These are phyloP conservation scores for Yamadazyma triangularis DNA, from an alignment of 1,139 yeast species.

Conservation along the genomic window DNA sequence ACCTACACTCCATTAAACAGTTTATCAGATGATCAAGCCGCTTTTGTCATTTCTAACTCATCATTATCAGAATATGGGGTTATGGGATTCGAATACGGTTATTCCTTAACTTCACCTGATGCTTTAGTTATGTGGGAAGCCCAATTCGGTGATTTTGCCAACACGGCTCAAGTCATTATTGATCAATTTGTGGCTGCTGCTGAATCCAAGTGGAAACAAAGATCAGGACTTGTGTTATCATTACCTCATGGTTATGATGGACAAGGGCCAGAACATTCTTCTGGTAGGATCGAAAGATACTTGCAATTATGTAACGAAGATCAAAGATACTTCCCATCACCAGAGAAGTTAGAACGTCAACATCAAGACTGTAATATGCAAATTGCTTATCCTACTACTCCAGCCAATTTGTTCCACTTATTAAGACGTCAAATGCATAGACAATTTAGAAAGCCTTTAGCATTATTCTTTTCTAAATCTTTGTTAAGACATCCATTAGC, in stretches of 20 bases:
- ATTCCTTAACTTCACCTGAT: slow-evolving; percentile 95
- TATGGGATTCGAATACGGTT: slow-evolving; percentile 98
- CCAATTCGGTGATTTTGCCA: slow-evolving; percentile 99
- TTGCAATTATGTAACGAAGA: slow-evolving; percentile 95
- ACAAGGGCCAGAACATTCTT: slow-evolving; percentile 99
- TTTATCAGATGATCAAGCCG: slow-evolving; percentile 77
- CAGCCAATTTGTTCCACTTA: slow-evolving; percentile 94
- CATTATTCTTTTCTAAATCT: slow-evolving; percentile 85
- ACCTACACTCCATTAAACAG: slow-evolving; percentile 83
- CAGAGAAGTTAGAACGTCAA: slow-evolving; percentile 88
- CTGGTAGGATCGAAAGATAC: slow-evolving; percentile 96
- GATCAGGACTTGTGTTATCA: slow-evolving; percentile 92
- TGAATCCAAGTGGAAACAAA: slow-evolving; percentile 98
- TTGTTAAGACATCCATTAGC: slow-evolving; percentile 98
- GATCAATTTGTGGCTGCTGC: slow-evolving; percentile 98
- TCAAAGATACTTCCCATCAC: slow-evolving; percentile 87
- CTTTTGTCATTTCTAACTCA: slow-evolving; percentile 88
- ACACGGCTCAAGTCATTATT: slow-evolving; percentile 95
- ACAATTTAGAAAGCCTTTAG: slow-evolving; percentile 96
- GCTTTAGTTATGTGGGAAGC: slow-evolving; percentile 98
- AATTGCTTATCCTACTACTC: slow-evolving; percentile 97
- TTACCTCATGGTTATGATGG: slow-evolving; percentile 99
- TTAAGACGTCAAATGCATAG: slow-evolving; percentile 99
- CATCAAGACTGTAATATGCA: slow-evolving; percentile 99
- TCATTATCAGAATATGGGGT: slow-evolving; percentile 98